Evolutionary conservation across 1,284 basidiomycete species (phyloP), one percentile per base, ranked within the genome.

Genomic region (Apiotrichum porosum): DNA sequence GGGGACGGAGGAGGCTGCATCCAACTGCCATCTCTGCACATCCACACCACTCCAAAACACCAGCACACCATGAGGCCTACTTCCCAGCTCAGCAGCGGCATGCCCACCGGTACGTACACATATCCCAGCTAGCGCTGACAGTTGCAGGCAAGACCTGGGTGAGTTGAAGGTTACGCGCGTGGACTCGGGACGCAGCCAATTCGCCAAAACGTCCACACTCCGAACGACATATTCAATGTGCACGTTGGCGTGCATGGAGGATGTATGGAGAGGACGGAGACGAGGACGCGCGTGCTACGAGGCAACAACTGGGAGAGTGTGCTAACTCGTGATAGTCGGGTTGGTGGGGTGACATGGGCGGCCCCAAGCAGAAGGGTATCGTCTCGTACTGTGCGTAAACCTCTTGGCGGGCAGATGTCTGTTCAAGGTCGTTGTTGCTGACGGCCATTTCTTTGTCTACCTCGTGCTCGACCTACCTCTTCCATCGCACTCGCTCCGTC

Each of bases 301-400:
- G 31, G n/a, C 36, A 21, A 18, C 32, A 28, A 19, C 38, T 21
- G 23, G 24, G 24, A 18, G 21, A 32, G 9, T 18, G 21, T 17
- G 39, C 43, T 47, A 47, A 57, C 50, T 41, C 3, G 22, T 28
- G 26, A 28, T 53, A 93, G 88, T 85, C 81, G 74, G 78, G 84
- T 47, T 94, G 91, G 91, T 95, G 91, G 91, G 91, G 91, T 76
- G 84, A 86, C 75, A 81, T 82, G 68, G 76, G 77, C 42, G 79
- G 80, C 51, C 78, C 76, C 35, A 83, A 78, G 73, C 88, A 91
- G 70, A 88, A 81, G 75, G 88, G 90, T 51, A 79, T 94, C 55
- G 75, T 80, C 47, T 75, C 78, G 64, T 95, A 95, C 79, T 78
- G 91, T 94, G 64, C 73, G 86, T 62, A n/a, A 4, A n/a, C n/a